Base-by-base conservation (phyloP, 148 eudicot species). In the Linanthus parryae region DNA sequence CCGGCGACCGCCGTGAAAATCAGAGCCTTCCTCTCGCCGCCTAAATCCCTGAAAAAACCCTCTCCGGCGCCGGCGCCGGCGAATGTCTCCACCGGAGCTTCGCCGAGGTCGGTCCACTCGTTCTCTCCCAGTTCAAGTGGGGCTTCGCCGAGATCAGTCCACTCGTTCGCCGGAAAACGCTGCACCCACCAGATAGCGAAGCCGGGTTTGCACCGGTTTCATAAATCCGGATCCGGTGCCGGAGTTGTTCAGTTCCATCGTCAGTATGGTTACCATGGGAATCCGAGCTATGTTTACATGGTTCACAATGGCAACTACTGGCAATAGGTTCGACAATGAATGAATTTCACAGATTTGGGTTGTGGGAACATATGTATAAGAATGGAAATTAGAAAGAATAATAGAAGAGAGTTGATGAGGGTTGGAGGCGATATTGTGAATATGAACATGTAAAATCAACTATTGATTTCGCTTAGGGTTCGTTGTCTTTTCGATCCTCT, bases 271-370 rank as follows among this genome's bases (percentile, higher is more conserved):
- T 58, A 55, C 49, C 47, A 61, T 37, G 62, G 65, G 39, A 58
- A 69, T 43, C 18, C 69, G 5, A 63, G 70, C 65, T 63, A 48
- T 22, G 43, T 62, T 20, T 73, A 71, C 50, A 57, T 73, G n/a
- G 31, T 73, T 43, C 79, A 73, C 30, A 64, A 73, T 39, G 86
- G 79, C 15, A 68, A 65, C 62, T 71, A 76, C 46, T 81, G 74
- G 77, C 77, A 71, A 70, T 68, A 65, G 29, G 57, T n/a, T 59
- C 8, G 44, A 49, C 48, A 39, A 49, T n/a, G n/a, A n/a, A n/a
- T n/a, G n/a, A n/a, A n/a, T n/a, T n/a, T n/a, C n/a, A n/a, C n/a
- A n/a, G n/a, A n/a, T n/a, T n/a, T n/a, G n/a, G n/a, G n/a, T n/a
- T n/a, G n/a, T n/a, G n/a, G n/a, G n/a, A n/a, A n/a, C n/a, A n/a